Conservation (phyloP, 1,284 basidiomycete species). For the Quambalaria eucalypti region DNA sequence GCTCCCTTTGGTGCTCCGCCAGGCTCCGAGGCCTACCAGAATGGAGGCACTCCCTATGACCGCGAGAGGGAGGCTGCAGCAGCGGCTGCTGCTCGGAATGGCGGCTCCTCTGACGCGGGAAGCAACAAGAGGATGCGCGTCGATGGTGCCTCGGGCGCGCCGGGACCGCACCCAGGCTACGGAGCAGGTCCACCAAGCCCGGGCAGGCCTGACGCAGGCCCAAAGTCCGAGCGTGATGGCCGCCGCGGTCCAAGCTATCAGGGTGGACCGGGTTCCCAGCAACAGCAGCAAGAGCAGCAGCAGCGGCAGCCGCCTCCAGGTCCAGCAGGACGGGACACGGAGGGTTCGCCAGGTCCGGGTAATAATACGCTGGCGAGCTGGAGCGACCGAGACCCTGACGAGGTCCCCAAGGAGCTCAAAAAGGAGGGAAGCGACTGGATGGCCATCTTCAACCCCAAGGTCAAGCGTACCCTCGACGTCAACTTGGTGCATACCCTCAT, state of each 20-base stretch:
- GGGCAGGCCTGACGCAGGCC: constrained; percentile 29
- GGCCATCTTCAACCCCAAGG: constrained; percentile 81
- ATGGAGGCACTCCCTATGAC: constrained; percentile 24
- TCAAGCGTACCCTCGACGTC: constrained; percentile 75
- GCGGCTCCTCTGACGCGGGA: no score
- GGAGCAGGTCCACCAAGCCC: constrained; percentile 24
- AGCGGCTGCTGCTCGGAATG: no score
- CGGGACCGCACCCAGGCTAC: background rate
- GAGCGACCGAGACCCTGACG: constrained; percentile 38
- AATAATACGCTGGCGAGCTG: constrained; percentile 38
- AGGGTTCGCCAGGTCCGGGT: constrained; percentile 8
- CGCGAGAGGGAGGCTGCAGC: no score
- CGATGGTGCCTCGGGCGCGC: constrained; percentile 9
- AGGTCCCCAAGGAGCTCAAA: constrained; percentile 53
- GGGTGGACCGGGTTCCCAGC: constrained; percentile 30
- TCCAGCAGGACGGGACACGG: background rate
- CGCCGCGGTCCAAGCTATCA: constrained; percentile 20
- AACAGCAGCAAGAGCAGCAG: no score
- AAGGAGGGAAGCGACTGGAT: constrained; percentile 91
- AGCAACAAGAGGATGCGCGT: constrained; percentile 33
- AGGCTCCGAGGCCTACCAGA: background rate
- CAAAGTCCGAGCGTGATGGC: constrained; percentile 35
- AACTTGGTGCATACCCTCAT: constrained; percentile 75
- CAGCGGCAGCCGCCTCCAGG: background rate
- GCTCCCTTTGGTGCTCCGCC: constrained; percentile 1